Evolutionary conservation across 805 yeast species (phyloP), one percentile per base, ranked within the genome.

Genomic region (Metschnikowia hibisci): DNA sequence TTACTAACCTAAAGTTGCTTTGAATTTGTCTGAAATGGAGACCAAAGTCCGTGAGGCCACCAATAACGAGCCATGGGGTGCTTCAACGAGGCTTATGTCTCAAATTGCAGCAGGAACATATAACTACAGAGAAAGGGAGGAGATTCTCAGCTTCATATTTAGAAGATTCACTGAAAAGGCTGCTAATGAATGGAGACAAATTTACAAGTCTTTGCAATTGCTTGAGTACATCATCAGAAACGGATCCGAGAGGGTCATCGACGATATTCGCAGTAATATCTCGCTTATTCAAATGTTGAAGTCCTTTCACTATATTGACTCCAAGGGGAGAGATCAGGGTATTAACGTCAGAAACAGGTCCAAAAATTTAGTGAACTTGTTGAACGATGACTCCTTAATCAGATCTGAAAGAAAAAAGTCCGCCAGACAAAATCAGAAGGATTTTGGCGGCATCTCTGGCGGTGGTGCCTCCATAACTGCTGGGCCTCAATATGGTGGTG

Each of bases 61-160:
- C 39, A 93, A 93, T 64, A 93, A 93, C 62, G 99, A 93, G 66
- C 99, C 99, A 1, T 93, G 99, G 99, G 99, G 99, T 7, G 91
- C 96, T 2, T 80, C 95, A 3, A 77, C 91, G 1, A 78, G 96
- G 2, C 69, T 87, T 59, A 93, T 93, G 99, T 87, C 87, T 49
- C 93, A 90, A 60, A 93, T 93, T 53, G 93, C 98, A 3, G 85
- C 89, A 29, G 97, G 96, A 2, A 93, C 99, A 3, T 87, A 87
- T 67, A 88, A 87, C 68, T 80, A 81, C 57, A 69, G 87, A 50
- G 93, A 86, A 56, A 66, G 95, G 45, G 90, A 84, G 57, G 95
- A 86, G 60, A 78, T 85, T 44, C 70, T 83, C 42, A 81, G 86
- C 3, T 82, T 86, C 80, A 75, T 84, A 22, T 83, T 83, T 60